These are phyloP conservation scores for Macadamia integrifolia DNA, from an alignment of 164 flowering plant genomes.

Conservation along the genomic window DNA sequence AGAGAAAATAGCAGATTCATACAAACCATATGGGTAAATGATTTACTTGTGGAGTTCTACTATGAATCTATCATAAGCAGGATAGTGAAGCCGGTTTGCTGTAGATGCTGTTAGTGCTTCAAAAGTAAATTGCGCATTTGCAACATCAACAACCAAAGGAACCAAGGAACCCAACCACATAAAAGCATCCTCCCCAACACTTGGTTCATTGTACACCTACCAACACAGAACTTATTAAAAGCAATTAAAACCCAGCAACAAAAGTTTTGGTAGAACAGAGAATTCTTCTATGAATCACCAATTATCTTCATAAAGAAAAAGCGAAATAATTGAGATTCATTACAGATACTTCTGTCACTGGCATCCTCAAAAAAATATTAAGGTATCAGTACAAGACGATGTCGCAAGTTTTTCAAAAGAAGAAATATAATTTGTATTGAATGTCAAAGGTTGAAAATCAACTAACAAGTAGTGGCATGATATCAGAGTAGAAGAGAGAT, in stretches of 20 bases:
- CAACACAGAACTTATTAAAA: background rate
- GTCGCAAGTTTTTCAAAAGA: background rate
- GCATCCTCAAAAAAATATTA: background rate
- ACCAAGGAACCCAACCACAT: conserved; percentile 71
- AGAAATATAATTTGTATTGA: background rate
- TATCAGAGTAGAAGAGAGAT: conserved; percentile 83
- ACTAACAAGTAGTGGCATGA: conserved; percentile 95
- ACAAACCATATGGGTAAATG: background rate
- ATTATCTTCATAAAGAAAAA: background rate
- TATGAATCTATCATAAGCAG: conserved; percentile 69
- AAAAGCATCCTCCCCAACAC: conserved; percentile 78
- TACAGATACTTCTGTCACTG: background rate
- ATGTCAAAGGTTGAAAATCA: background rate
- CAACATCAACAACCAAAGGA: conserved; percentile 63
- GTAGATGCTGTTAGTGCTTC: conserved; percentile 78
- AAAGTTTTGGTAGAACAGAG: background rate
- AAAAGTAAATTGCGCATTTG: conserved; percentile 75
- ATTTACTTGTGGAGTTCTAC: conserved; percentile 62
- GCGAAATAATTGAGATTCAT: background rate
- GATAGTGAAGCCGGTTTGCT: conserved; percentile 58
- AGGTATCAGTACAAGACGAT: background rate
- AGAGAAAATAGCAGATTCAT: background rate
- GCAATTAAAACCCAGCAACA: background rate
- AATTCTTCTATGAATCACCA: background rate
- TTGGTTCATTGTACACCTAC: conserved; percentile 59